phyloP scores from a whole-genome alignment of 768 basidiomycete species.

The Lyophyllum semitale region DNA sequence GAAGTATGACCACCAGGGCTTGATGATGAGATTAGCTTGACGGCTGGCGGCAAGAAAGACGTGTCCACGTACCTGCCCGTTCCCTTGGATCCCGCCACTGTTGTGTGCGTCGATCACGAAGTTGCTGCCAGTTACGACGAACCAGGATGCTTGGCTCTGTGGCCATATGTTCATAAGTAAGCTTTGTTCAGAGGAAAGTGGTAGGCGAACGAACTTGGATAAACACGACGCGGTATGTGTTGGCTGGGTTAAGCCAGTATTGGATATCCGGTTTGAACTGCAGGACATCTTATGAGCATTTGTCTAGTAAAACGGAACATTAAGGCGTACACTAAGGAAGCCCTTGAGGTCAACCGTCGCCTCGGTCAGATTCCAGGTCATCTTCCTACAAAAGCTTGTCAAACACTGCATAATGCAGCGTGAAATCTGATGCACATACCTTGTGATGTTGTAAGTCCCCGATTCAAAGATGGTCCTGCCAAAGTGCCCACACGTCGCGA shows the following conservation, averaged over 20 bases:
- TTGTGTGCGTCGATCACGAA: conserved; percentile 58
- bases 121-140: conserved; percentile 57
- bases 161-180: neutral
- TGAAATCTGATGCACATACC: conserved; percentile 27
- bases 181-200: neutral
- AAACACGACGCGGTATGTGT: conserved; percentile 63
- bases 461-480: conserved; percentile 46
- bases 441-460: conserved; percentile 54
- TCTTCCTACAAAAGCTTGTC: conserved; percentile 38
- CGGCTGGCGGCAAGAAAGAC: neutral
- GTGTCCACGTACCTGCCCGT: conserved; percentile 46
- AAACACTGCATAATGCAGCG: neutral
- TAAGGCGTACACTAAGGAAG: conserved; percentile 38
- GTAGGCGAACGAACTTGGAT: conserved; percentile 47
- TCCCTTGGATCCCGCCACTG: conserved; percentile 58
- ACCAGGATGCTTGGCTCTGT: conserved; percentile 65
- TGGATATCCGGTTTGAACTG: conserved; percentile 57
- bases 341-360: conserved; percentile 48
- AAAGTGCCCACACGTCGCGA: conserved; percentile 47
- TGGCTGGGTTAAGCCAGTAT: conserved; percentile 55
- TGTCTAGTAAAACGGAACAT: neutral
- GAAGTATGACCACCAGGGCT: conserved; percentile 62
- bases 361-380: conserved; percentile 51
- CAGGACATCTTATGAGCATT: neutral
- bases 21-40: neutral